Evolutionary conservation across 495 filamentous ascomycete species (phyloP), one percentile per base, ranked within the genome.

Genomic region (Xylaria scruposa): DNA sequence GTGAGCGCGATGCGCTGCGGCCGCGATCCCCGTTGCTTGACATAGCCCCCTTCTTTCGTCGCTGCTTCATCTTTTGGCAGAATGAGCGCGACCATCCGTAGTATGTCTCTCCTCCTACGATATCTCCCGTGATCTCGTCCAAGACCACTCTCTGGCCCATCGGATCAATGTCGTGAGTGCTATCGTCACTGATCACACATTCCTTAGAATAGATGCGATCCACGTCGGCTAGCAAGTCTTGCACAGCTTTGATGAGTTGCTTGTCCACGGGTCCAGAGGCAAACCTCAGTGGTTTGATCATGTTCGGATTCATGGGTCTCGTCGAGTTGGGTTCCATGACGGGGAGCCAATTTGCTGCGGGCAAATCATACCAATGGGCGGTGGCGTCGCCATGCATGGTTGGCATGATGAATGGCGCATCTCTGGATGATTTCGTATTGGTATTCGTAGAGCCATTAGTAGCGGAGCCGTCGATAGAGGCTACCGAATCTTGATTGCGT

Each of bases 21-120:
- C 71, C 67, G 24, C 68, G 53, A 24, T 72, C 56, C 40, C 77
- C 67, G 68, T 74, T 62, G 1, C 61, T 59, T 17, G 70, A 15
- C 29, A 71, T 72, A 21, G 53, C 68, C 36, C 72, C 77, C 12
- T 77, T 82, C 61, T 85, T 84, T 68, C 81, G 82, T 49, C 88
- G 84, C 65, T 86, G 87, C 77, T 90, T 93, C 92, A 95, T 97
- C 72, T 91, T 90, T 73, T 92, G 86, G 81, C 93, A 97, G 73
- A 97, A 97, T 9, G 83, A 80, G 56, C 86, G 88, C 17, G 92
- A 94, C 94, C 94, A 97, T 47, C 93, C 94, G 77, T 96, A 96
- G 76, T 97, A 97, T 9, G 89, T 90, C 42, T 95, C 90, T 9
- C 90, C 89, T 21, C 82, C 82, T 13, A 85, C 73, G 24, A 90